Evolutionary conservation across 495 filamentous ascomycete genomes (phyloP).

Genomic region (Aspergillus sclerotiicarbonarius): DNA sequence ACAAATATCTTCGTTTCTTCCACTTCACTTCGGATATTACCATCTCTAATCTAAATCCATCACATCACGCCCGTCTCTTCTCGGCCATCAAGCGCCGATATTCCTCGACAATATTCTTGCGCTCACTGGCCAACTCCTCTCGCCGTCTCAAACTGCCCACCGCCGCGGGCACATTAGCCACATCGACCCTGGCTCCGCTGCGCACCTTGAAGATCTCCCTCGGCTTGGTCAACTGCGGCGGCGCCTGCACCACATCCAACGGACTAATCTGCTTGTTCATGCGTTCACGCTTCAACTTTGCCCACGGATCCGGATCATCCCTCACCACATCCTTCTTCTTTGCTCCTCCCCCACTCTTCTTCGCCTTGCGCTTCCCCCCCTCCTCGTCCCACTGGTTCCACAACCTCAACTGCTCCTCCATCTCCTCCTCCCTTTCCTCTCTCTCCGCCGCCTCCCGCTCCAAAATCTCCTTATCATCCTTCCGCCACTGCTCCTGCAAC

Average conservation of each 20-base stretch:
- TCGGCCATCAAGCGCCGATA: slow-evolving; percentile 79
- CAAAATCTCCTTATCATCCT: slow-evolving; percentile 64
- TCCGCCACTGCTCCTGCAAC: slow-evolving; percentile 78
- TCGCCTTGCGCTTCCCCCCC: slow-evolving; percentile 50
- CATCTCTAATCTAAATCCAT: neutral
- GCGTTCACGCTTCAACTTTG: slow-evolving; percentile 59
- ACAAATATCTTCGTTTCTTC: slow-evolving; percentile 4
- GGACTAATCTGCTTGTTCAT: slow-evolving; percentile 52
- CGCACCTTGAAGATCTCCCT: slow-evolving; percentile 67
- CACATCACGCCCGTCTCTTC: slow-evolving; percentile 49
- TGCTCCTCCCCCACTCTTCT: slow-evolving; percentile 51
- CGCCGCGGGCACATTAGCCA: slow-evolving; percentile 69
- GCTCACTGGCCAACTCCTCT: slow-evolving; percentile 75
- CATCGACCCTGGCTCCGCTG: slow-evolving; percentile 66
- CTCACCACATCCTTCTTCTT: slow-evolving; percentile 43
- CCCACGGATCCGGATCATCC: slow-evolving; percentile 79
- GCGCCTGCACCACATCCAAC: slow-evolving; percentile 78
- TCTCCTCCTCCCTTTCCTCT: slow-evolving; percentile 54
- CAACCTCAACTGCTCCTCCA: slow-evolving; percentile 49
- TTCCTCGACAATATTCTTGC: slow-evolving; percentile 73
- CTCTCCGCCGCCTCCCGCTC: slow-evolving; percentile 63
- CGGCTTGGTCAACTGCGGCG: slow-evolving; percentile 69
- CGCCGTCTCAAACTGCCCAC: slow-evolving; percentile 77
- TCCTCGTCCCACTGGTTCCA: slow-evolving; percentile 51
- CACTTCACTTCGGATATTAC: too few species aligned